phyloP scores from a whole-genome alignment of 352 stramenopile genomes.

The Phytophthora fragariaefolia region DNA sequence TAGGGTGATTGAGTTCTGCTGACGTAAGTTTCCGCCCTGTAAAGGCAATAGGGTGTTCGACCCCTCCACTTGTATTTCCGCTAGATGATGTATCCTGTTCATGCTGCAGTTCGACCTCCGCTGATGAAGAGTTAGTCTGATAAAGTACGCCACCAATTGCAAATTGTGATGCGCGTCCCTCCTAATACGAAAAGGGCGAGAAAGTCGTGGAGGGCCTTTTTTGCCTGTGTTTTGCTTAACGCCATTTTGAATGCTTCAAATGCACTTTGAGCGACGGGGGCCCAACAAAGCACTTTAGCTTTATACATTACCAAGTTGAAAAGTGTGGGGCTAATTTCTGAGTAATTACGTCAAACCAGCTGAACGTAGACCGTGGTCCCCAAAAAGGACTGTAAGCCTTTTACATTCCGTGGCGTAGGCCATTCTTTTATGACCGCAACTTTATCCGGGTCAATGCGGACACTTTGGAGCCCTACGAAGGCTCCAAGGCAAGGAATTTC shows the following conservation, averaged over 20 bases:
- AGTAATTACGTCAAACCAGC: slow-evolving; percentile 2
- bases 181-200: not conserved
- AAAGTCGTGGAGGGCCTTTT: slow-evolving; percentile 1
- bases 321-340: slow-evolving; percentile 1
- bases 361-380: slow-evolving; percentile 3
- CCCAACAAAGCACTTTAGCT: slow-evolving; percentile 8
- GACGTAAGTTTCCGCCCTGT: slow-evolving; percentile 7
- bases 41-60: slow-evolving; percentile 13
- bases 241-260: slow-evolving; percentile 10
- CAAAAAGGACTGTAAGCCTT: slow-evolving; percentile 3
- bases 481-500: slow-evolving; percentile 11
- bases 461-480: not conserved
- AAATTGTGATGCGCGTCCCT: slow-evolving; percentile 14
- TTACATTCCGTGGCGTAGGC: not conserved
- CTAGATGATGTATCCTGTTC: not conserved
- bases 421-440: slow-evolving; percentile 1
- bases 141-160: slow-evolving; percentile 8
- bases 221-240: not conserved
- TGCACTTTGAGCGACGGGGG: not conserved
- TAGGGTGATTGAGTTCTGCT: slow-evolving; percentile 22
- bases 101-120: slow-evolving; percentile 1
- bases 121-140: not conserved
- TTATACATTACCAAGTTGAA: slow-evolving; percentile 12
- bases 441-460: slow-evolving; percentile 10
- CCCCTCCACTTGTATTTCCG: not conserved